Evolutionary conservation across 1,139 yeast genomes (phyloP), one percentile per base, ranked within the genome.

Genomic region (Hansenula lynferdii): DNA sequence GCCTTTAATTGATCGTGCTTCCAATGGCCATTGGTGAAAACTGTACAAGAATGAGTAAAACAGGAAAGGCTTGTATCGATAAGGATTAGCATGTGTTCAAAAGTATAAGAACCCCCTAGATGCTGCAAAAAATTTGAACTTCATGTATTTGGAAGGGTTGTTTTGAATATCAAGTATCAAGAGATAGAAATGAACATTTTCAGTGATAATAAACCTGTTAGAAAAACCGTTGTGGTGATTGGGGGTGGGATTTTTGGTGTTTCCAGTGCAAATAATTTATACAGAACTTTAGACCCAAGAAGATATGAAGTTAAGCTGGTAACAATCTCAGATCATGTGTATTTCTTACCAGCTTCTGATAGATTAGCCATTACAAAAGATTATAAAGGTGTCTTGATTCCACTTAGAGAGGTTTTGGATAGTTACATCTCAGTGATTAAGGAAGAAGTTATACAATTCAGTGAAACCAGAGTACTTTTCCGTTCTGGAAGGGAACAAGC

Each of bases 401-500:
- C 40, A 11, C 10, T 49, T 18, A 24, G 21, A 11, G 28, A 42
- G 8, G 14, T 42, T 5, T 14, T 47, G 3, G 38, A 41, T 21
- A 42, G 40, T 25, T 33, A 39, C 19, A 42, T 38, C 8, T 35
- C 31, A 8, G 11, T 31, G 6, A 42, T 50, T 29, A 45, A 39
- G 18, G 44, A 38, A 3, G 22, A 27, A 5, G 35, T 34, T 9
- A 44, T 48, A 11, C 29, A 29, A 10, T 35, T 49, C n/a, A 28
- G 32, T 23, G 11, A 37, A 7, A 16, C 16, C 5, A 11, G n/a
- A 15, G 22, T 36, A 8, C 5, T 10, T 2, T 27, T 23, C 8
- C 24, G 25, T 34, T 37, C 28, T 23, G 23, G 22, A 9, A 6
- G 6, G 3, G 9, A 7, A 10, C 34, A 16, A 3, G 5, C 31